Evolutionary conservation across 2,329 filamentous ascomycete genomes (phyloP).

Genomic region (Pseudogymnoascus sp.): DNA sequence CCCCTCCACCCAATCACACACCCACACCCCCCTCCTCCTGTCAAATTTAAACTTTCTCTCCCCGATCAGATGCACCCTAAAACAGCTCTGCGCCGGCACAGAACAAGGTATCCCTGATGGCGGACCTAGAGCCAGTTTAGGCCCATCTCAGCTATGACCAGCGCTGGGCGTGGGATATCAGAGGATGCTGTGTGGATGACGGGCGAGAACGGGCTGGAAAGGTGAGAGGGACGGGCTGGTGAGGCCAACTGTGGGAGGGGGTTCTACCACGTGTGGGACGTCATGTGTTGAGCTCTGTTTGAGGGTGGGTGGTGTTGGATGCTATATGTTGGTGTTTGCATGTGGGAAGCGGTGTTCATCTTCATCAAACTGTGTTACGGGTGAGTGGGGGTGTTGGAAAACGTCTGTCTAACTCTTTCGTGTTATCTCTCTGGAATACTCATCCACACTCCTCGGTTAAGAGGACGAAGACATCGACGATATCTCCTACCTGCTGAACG

Average conservation of each 20-base stretch:
- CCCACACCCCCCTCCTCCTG: conserved; percentile 2
- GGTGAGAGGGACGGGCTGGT: background rate
- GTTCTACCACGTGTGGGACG: background rate
- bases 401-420: too few relatives aligned
- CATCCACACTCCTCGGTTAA: background rate
- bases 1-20: background rate
- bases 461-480: background rate
- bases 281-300: background rate
- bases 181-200: background rate
- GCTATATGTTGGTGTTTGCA: background rate
- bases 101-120: background rate
- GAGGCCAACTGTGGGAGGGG: background rate
- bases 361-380: background rate
- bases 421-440: background rate
- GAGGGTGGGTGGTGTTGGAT: background rate
- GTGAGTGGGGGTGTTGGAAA: background rate
- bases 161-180: background rate
- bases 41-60: conserved; percentile 1
- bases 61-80: background rate
- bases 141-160: background rate
- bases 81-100: background rate
- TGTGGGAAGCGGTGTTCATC: background rate
- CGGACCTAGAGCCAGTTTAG: background rate
- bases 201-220: background rate
- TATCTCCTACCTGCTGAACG: background rate